These are phyloP conservation scores for Phyllosticta citrichinensis DNA, from an alignment of 2,329 filamentous ascomycete genomes.

Conservation along the genomic window DNA sequence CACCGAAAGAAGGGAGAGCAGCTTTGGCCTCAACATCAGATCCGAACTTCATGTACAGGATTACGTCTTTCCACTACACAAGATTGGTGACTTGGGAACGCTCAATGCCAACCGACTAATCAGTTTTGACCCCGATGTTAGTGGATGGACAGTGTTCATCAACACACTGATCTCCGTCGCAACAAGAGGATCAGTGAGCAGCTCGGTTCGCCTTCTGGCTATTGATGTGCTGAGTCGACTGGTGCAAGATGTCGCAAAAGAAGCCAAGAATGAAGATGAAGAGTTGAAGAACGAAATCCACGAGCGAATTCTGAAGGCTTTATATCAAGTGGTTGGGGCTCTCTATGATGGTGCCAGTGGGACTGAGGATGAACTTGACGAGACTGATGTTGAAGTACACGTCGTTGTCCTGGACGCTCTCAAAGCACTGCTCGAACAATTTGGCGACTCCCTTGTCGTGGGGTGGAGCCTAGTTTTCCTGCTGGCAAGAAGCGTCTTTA, in stretches of 20 bases:
- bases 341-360: constrained; percentile 47
- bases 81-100: constrained; percentile 36
- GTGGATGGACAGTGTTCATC: constrained; percentile 66
- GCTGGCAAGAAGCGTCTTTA: constrained; percentile 74
- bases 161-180: constrained; percentile 43
- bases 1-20: background rate
- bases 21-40: constrained; percentile 20
- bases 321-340: constrained; percentile 50
- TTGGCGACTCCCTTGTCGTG: constrained; percentile 69
- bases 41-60: constrained; percentile 33
- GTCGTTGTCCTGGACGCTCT: constrained; percentile 69
- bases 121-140: constrained; percentile 52
- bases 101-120: constrained; percentile 52
- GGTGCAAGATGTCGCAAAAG: constrained; percentile 36
- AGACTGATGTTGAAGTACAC: constrained; percentile 69
- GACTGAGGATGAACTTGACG: constrained; percentile 47
- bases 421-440: constrained; percentile 75
- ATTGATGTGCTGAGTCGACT: constrained; percentile 41
- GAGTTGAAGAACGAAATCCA: constrained; percentile 47
- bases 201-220: constrained; percentile 38
- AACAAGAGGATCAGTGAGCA: constrained; percentile 27
- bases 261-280: constrained; percentile 41
- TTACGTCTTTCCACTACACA: constrained; percentile 39
- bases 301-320: constrained; percentile 57
- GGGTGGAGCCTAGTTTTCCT: constrained; percentile 84